Base-by-base conservation (phyloP, 73 alveolate genomes). In the Paraurostyla sp. region DNA sequence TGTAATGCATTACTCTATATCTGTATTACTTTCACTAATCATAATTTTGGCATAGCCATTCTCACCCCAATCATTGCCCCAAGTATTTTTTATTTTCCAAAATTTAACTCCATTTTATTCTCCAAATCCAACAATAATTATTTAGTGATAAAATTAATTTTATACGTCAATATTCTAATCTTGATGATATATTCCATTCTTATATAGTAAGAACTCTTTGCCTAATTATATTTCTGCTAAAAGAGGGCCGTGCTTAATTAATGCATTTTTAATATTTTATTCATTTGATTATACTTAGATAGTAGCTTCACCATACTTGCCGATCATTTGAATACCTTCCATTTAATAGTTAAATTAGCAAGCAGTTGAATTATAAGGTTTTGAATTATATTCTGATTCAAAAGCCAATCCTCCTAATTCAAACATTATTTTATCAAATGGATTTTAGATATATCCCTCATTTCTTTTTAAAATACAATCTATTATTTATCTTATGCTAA, bases 71-170 rank as follows among this genome's bases (percentile, higher is more conserved):
- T 22, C 23, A 16, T 22, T 60, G 3, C 78, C 78, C 30, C 15
- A 27, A 3, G 78, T n/a, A 7, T 20, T 6, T 60, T 60, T 6
- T 6, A 60, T 23, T 16, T 27, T 22, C 78, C 78, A 60, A 60
- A 27, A 60, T 6, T 60, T 50, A 4, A 16, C 32, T 22, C 50
- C 50, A 60, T 60, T 60, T 23, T 78, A 78, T 23, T 18, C 41
- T n/a, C 87, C 87, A 69, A 22, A 69, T 16, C 84, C 84, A 69
- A 23, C 56, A 69, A 22, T 43, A 62, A 16, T 38, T 20, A 35
- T 13, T 38, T 41, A 43, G 42, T 20, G 15, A 22, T 32, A 7
- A 27, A 20, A 60, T 45, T 7, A 32, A n/a, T 6, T 27, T 27
- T 16, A 4, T 4, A 25, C 22, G 22, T 6, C 50, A n/a, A n/a